Percentiles rank a stretch among this genome's conserved stretches.
Evolutionary conservation across 805 yeast species (phyloP).

Genomic region (Saccharomycopsis fermentans): DNA sequence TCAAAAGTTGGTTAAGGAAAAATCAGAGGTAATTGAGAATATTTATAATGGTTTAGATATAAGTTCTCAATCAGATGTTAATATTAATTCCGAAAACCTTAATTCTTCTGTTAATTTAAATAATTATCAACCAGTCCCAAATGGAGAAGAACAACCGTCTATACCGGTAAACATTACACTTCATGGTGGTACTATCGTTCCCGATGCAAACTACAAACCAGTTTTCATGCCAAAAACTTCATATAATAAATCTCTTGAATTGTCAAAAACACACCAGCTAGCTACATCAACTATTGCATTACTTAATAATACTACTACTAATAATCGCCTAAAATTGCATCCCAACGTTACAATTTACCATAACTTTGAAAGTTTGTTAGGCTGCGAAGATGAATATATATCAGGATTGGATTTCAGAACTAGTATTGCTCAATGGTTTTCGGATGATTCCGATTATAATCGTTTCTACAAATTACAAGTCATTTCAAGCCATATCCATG

Average conservation of each 20-base stretch:
- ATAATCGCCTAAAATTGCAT: slow-evolving; percentile 9
- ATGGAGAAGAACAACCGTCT: background rate
- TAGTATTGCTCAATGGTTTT: slow-evolving; percentile 18
- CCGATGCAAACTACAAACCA: slow-evolving; percentile 17
- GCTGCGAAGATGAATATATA: slow-evolving; percentile 67
- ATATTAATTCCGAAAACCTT: background rate
- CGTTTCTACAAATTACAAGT: slow-evolving; percentile 13
- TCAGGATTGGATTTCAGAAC: slow-evolving; percentile 55
- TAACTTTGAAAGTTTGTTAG: slow-evolving; percentile 24
- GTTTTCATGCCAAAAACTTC: slow-evolving; percentile 9
- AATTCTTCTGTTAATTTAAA: slow-evolving; percentile 4
- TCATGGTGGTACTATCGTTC: slow-evolving; percentile 20
- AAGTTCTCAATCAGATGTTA: slow-evolving; percentile 9
- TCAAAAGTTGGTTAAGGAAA: background rate
- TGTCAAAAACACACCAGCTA: slow-evolving; percentile 19
- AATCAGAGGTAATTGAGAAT: background rate
- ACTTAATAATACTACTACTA: background rate
- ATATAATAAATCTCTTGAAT: slow-evolving; percentile 13
- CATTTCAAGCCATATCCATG: slow-evolving; percentile 13
- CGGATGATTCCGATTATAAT: slow-evolving; percentile 10
- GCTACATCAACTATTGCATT: slow-evolving; percentile 17
- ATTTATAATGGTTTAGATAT: slow-evolving; percentile 7
- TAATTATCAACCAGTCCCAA: background rate
- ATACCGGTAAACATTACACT: slow-evolving; percentile 11
- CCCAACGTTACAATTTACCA: slow-evolving; percentile 15